Conservation (phyloP, 164 flowering plant species). For the Vitis vinifera region DNA sequence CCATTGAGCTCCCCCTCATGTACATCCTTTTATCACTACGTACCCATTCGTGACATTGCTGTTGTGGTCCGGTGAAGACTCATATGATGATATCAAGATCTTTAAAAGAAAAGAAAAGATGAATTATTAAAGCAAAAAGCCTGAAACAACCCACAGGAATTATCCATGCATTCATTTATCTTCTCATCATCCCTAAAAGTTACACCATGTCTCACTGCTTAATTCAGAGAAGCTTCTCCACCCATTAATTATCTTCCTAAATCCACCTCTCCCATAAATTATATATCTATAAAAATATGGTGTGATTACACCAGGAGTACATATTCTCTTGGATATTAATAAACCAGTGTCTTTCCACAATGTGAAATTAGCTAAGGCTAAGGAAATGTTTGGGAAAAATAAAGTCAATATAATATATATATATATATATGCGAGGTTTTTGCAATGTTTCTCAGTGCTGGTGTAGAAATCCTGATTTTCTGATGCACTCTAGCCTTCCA, state of each 20-base stretch:
- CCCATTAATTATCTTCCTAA: neutral
- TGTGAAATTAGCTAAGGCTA: too few species aligned
- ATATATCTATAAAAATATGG: too few species aligned
- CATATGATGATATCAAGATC: slow-evolving; percentile 3
- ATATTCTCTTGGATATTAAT: too few species aligned
- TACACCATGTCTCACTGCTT: neutral
- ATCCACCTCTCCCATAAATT: neutral
- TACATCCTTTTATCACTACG: neutral
- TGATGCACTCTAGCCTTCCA: too few species aligned
- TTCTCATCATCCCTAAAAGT: slow-evolving; percentile 5
- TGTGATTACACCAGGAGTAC: too few species aligned
- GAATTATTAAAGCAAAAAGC: slow-evolving; percentile 20
- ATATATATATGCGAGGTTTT: too few species aligned
- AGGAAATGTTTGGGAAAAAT: too few species aligned
- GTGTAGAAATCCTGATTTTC: too few species aligned
- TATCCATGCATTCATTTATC: slow-evolving; percentile 9
- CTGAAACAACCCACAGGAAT: slow-evolving; percentile 12
- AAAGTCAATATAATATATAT: too few species aligned
- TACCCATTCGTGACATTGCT: neutral
- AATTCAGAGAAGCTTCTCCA: too few species aligned
- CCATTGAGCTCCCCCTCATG: slow-evolving; percentile 3
- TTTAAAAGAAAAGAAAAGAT: slow-evolving; percentile 1
- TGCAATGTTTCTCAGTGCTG: too few species aligned
- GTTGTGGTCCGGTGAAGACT: slow-evolving; percentile 6
- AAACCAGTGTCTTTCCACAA: too few species aligned